Percentiles rank a stretch among this genome's conserved stretches.
These are phyloP conservation scores for Fusarium sp. DNA, from an alignment of 2,329 filamentous ascomycete genomes.

Conservation along the genomic window DNA sequence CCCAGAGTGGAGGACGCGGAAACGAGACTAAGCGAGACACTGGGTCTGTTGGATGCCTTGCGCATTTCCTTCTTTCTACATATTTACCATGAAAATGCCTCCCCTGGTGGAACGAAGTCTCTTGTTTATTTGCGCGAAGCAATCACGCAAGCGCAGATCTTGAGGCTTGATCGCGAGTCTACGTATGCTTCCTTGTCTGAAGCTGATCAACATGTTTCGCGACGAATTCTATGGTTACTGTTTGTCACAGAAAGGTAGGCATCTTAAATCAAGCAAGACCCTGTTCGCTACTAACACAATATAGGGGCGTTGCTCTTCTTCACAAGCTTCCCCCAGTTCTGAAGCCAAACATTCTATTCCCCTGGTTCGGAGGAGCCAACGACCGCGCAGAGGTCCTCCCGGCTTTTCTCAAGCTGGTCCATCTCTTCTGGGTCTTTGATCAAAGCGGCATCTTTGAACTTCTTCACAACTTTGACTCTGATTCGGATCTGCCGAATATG, in stretches of 20 bases:
- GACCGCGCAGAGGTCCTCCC: constrained; percentile 59
- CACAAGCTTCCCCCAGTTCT: constrained; percentile 61
- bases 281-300: constrained; percentile 2
- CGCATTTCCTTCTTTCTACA: constrained; percentile 63
- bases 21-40: constrained; percentile 43
- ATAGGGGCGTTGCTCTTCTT: constrained; percentile 60
- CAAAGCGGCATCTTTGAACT: constrained; percentile 61
- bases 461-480: constrained; percentile 53
- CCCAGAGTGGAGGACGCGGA: constrained; percentile 44
- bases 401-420: constrained; percentile 61
- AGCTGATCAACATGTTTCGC: constrained; percentile 57
- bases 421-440: constrained; percentile 63
- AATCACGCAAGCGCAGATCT: constrained; percentile 63
- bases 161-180: constrained; percentile 58
- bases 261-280: not conserved
- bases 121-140: constrained; percentile 61
- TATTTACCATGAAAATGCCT: constrained; percentile 62
- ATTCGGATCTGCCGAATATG: constrained; percentile 48
- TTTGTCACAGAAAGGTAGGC: constrained; percentile 58
- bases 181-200: constrained; percentile 52
- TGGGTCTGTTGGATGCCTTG: constrained; percentile 54
- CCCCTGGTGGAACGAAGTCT: constrained; percentile 58
- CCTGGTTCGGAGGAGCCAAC: constrained; percentile 49
- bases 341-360: constrained; percentile 54
- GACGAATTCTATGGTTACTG: constrained; percentile 59